phyloP scores from a whole-genome alignment of 2,329 filamentous ascomycete species.

The Neurospora crassa region DNA sequence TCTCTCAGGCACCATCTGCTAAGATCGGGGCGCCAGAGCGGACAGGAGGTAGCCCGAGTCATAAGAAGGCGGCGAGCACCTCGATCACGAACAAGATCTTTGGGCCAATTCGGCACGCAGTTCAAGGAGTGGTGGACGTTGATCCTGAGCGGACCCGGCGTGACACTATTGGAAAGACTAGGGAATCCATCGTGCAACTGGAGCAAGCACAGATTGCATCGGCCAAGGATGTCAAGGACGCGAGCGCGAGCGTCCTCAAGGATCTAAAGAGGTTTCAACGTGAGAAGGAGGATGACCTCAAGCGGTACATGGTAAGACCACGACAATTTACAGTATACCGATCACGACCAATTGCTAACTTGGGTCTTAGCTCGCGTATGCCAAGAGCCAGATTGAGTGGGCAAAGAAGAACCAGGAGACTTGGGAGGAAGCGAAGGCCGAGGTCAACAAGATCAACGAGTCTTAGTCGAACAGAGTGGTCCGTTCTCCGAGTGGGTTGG shows the following conservation, averaged over 20 bases:
- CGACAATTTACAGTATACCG: conserved; percentile 1
- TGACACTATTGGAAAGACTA: conserved; percentile 92
- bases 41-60: conserved; percentile 37
- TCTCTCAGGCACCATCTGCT: conserved; percentile 58
- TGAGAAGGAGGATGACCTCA: conserved; percentile 92
- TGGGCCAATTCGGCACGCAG: conserved; percentile 86
- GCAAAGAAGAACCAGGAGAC: conserved; percentile 83
- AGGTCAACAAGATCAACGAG: conserved; percentile 80
- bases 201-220: conserved; percentile 86
- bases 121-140: conserved; percentile 91
- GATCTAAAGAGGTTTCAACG: conserved; percentile 88
- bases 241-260: conserved; percentile 76
- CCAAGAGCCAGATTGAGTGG: conserved; percentile 89
- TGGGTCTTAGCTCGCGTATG: conserved; percentile 66
- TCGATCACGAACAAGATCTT: conserved; percentile 93
- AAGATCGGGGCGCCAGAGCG: conserved; percentile 60
- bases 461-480: conserved; percentile 24
- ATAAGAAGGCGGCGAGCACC: conserved; percentile 79
- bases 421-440: conserved; percentile 82
- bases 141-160: conserved; percentile 88
- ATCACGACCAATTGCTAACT: background rate
- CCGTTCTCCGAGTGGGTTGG: background rate
- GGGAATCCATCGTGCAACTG: conserved; percentile 74
- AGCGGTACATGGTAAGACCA: conserved; percentile 80
- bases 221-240: conserved; percentile 87